A percentile compares a stretch with the other conserved stretches of the same genome.
These are phyloP conservation scores for Xylaria multiplex DNA, from an alignment of 2,329 filamentous ascomycete species.

Conservation along the genomic window DNA sequence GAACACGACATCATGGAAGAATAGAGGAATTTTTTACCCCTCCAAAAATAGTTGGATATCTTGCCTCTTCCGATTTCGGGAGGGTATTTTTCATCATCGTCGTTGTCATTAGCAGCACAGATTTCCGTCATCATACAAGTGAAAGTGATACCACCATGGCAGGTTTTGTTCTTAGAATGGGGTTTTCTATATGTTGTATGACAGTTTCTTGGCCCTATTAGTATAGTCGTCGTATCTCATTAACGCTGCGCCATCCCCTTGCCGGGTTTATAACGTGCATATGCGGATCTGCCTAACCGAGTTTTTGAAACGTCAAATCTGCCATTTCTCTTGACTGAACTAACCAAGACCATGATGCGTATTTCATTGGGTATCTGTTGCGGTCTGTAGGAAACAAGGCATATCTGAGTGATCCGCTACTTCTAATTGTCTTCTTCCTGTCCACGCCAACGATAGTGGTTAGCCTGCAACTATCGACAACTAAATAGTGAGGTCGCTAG, in stretches of 20 bases:
- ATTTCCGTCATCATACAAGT: conserved; percentile 37
- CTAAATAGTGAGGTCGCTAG: not conserved
- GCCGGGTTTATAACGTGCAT: not conserved
- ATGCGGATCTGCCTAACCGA: not conserved
- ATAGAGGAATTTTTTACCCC: not conserved
- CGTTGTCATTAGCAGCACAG: conserved; percentile 27
- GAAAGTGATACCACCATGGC: conserved; percentile 42
- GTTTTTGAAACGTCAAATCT: not conserved
- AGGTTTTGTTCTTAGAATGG: conserved; percentile 13
- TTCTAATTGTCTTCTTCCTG: not conserved
- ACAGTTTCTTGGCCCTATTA: not conserved
- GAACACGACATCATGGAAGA: not conserved
- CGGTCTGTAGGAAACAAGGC: no score
- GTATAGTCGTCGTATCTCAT: not conserved
- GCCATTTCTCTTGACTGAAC: not conserved
- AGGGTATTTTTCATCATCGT: not conserved
- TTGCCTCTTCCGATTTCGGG: conserved; percentile 12
- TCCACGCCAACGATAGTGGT: not conserved
- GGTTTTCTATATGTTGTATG: not conserved
- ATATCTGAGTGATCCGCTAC: not conserved
- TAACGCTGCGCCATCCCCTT: not conserved
- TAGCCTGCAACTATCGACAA: not conserved
- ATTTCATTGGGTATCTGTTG: conserved; percentile 30
- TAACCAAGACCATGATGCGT: not conserved
- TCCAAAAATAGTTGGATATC: not conserved